Conservation (phyloP, 768 basidiomycete genomes). For the Thelephora ganbajun region DNA sequence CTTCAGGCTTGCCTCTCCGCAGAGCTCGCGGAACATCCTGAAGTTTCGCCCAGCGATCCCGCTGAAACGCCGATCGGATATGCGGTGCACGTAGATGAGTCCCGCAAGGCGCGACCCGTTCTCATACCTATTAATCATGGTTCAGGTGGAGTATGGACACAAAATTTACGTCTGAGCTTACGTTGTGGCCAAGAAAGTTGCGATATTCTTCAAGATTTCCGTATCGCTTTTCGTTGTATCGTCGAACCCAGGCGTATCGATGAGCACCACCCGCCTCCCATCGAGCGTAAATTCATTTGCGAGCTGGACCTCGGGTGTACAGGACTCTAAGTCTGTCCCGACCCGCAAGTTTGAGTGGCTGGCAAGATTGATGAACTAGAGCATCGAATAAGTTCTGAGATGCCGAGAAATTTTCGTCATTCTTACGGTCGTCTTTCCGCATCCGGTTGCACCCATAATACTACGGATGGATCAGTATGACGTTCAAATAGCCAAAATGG, state of each 20-base stretch:
- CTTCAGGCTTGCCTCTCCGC: constrained; percentile 33
- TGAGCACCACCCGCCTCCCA: constrained; percentile 27
- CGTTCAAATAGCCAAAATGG: too few species aligned
- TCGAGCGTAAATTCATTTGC: constrained; percentile 29
- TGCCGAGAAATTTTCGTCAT: background rate
- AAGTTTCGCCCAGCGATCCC: constrained; percentile 24
- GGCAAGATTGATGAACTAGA: constrained; percentile 38
- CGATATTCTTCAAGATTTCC: constrained; percentile 9
- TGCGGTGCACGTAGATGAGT: constrained; percentile 13
- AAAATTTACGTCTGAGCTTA: background rate
- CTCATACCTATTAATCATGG: constrained; percentile 7
- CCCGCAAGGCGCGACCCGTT: constrained; percentile 9
- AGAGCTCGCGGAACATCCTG: constrained; percentile 36
- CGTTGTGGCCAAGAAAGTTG: constrained; percentile 5
- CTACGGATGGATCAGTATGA: too few species aligned
- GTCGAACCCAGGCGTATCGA: constrained; percentile 52
- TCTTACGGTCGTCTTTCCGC: constrained; percentile 9
- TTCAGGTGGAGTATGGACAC: background rate
- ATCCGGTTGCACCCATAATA: constrained; percentile 8
- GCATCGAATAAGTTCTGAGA: background rate
- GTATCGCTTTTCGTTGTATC: constrained; percentile 22
- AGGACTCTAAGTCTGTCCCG: constrained; percentile 33
- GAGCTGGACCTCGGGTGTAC: constrained; percentile 31
- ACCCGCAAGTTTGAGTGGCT: constrained; percentile 36
- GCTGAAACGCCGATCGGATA: constrained; percentile 10